phyloP scores from a whole-genome alignment of 129 eudicot species.

The Pseudognaphalium luteoalbum region DNA sequence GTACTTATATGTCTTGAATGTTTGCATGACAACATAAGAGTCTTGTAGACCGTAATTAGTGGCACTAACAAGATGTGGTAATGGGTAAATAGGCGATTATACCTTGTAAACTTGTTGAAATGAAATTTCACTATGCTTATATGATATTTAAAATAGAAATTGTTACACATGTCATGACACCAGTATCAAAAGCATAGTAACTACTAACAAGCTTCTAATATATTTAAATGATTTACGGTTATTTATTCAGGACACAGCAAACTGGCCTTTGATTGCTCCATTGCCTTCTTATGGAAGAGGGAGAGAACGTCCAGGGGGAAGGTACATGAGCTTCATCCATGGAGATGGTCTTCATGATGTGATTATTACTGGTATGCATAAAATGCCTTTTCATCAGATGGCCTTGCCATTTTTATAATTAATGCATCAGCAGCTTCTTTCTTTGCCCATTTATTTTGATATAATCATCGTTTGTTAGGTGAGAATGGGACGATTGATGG shows the following conservation, averaged over 20 bases:
- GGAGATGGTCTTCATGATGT: conserved; percentile 95
- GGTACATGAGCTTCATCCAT: conserved; percentile 87
- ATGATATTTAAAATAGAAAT: background rate
- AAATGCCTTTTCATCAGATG: background rate
- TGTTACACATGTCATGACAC: background rate
- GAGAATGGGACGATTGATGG: conserved; percentile 98
- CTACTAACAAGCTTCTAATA: background rate
- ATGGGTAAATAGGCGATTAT: background rate
- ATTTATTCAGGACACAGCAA: conserved; percentile 53
- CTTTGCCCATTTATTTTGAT: conserved; percentile 6
- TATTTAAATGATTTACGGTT: background rate
- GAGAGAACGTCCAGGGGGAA: conserved; percentile 91
- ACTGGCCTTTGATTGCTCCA: conserved; percentile 90
- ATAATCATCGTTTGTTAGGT: conserved; percentile 36
- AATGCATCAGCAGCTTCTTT: background rate
- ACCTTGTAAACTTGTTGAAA: conserved; percentile 4
- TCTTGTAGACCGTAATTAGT: background rate
- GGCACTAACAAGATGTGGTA: background rate
- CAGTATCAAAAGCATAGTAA: background rate
- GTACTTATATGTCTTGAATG: background rate
- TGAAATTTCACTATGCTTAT: conserved; percentile 5
- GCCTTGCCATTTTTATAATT: background rate
- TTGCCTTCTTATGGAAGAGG: conserved; percentile 98
- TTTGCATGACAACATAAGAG: background rate
- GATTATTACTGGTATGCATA: conserved; percentile 73